Base-by-base conservation (phyloP, 768 basidiomycete genomes). In the Boletus bicolor region DNA sequence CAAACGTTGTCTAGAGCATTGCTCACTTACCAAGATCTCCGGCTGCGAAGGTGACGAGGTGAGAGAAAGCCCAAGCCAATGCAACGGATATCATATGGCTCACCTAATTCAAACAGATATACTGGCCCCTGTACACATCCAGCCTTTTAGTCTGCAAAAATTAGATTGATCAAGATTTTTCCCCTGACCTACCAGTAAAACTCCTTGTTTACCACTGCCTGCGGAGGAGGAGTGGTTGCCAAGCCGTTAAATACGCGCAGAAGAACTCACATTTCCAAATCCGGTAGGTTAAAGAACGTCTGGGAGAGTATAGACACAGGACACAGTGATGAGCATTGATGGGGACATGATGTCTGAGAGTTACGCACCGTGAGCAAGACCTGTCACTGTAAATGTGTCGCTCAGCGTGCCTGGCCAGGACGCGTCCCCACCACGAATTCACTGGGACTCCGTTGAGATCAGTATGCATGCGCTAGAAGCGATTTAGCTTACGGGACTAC, bases 181-280 rank as follows among this genome's bases (percentile, higher is more conserved):
- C 15, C n/a, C 6, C 17, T 10, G 5, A 38, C 53, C 34, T 34
- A 60, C 59, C 54, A 59, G 46, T 42, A 61, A 37, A 53, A 30
- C 47, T 24, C 47, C 37, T 36, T 17, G 44, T 26, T 12, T 21
- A n/a, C 49, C 47, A n/a, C 24, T 41, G 37, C 60, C 58, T 60
- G n/a, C 7, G 17, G 48, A 26, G 2, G 34, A 0, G n/a, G 21
- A 15, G 24, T 35, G 19, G 9, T 46, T 24, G 17, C 15, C 2
- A 36, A 17, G 12, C 15, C 6, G 17, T 10, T 36, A 17, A 32
- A 36, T 12, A 35, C 34, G 32, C 28, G 24, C 21, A 24, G 21
- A 44, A 54, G 6, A 11, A 48, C 51, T 21, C 7, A 57, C 60
- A 55, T 28, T 9, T 61, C 55, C 54, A 60, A 34, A 62, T 50